Conservation (phyloP, 306 rosid species). For the Vigna hirtella region DNA sequence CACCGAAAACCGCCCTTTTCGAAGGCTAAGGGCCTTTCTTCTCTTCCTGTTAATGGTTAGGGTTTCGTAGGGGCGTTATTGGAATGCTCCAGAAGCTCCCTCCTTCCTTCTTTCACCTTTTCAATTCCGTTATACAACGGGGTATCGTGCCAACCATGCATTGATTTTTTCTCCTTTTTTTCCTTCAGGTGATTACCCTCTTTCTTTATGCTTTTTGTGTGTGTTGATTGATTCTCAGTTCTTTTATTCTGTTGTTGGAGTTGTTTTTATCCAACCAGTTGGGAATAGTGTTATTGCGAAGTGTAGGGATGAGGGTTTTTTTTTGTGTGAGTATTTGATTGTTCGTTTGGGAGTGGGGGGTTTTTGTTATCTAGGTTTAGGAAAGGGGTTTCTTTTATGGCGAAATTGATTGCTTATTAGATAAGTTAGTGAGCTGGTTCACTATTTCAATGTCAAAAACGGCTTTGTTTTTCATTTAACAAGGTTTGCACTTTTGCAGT, state of each 20-base stretch:
- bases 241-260: slow-evolving; percentile 18
- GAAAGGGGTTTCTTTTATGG: neutral
- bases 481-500: neutral
- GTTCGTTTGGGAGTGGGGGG: neutral
- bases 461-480: neutral
- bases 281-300: neutral
- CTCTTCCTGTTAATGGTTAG: slow-evolving; percentile 53
- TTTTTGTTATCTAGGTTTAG: slow-evolving; percentile 23
- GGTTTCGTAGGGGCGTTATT: slow-evolving; percentile 63
- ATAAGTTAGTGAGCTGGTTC: slow-evolving; percentile 36
- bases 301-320: neutral
- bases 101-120: slow-evolving; percentile 12
- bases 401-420: slow-evolving; percentile 41
- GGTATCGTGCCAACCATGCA: slow-evolving; percentile 4
- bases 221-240: neutral
- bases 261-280: neutral
- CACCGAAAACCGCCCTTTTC: slow-evolving; percentile 41
- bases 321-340: neutral
- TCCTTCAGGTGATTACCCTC: slow-evolving; percentile 25
- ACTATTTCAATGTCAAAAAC: slow-evolving; percentile 37
- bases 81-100: slow-evolving; percentile 40
- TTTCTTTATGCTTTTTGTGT: neutral
- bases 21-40: slow-evolving; percentile 18
- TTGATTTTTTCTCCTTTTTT: slow-evolving; percentile 20
- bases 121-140: slow-evolving; percentile 22